Percentiles rank a stretch among this genome's conserved stretches.
Evolutionary conservation across 208 protist genomes (phyloP).

Genomic region (Crithidia bombi): DNA sequence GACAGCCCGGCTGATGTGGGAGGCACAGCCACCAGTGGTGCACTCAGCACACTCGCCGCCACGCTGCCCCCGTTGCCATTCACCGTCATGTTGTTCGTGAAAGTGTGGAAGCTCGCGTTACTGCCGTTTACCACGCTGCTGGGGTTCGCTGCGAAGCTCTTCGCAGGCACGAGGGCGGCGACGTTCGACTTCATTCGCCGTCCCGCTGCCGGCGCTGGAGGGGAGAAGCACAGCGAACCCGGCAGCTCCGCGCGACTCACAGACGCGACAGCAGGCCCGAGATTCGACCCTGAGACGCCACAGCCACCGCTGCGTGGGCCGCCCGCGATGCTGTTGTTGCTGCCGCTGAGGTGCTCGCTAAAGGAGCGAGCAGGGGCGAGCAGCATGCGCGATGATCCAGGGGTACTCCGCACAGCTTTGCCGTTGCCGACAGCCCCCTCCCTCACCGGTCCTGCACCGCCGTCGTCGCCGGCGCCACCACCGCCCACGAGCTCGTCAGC

Average conservation of each 20-base stretch:
- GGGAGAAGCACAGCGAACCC: neutral
- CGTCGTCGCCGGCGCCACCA: neutral
- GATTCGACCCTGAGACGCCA: neutral
- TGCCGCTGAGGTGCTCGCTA: neutral
- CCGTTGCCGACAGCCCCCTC: neutral
- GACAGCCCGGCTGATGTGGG: neutral
- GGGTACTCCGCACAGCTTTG: neutral
- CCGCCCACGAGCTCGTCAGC: neutral
- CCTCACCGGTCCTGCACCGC: neutral
- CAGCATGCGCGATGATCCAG: neutral
- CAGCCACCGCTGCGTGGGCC: neutral
- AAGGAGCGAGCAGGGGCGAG: neutral
- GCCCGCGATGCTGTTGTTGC: conserved; percentile 9
- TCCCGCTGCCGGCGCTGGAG: conserved; percentile 1
- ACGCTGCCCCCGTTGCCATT: neutral
- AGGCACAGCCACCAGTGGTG: neutral
- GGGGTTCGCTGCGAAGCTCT: neutral
- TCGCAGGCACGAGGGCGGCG: conserved; percentile 4
- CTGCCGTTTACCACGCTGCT: neutral
- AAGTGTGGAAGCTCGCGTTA: conserved; percentile 8
- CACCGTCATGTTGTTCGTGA: conserved; percentile 1
- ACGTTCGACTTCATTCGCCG: conserved; percentile 26
- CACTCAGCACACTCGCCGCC: neutral
- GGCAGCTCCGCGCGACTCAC: neutral
- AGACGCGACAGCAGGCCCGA: neutral